Evolutionary conservation across 768 basidiomycete genomes (phyloP).

Genomic region (Pseudohyphozyma bogoriensis): DNA sequence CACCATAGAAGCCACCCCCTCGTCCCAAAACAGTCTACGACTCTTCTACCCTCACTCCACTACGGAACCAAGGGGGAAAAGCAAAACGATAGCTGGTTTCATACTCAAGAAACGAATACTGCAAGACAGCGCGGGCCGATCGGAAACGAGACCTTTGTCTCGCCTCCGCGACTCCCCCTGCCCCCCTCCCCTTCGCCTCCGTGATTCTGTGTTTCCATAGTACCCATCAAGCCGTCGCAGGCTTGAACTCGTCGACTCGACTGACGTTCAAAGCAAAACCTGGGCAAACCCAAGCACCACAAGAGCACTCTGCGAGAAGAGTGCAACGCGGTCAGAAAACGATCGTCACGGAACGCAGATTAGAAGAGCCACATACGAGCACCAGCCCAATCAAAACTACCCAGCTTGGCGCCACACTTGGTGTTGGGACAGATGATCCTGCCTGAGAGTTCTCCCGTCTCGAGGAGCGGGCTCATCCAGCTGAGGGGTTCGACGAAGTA

Average conservation of each 20-base stretch:
- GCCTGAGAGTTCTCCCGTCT: constrained; percentile 65
- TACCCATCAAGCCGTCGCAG: no score
- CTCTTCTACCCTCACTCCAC: no score
- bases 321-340: neutral
- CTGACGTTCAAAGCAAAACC: constrained; percentile 27
- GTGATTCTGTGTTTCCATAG: no score
- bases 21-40: no score
- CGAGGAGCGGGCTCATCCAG: constrained; percentile 87
- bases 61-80: no score
- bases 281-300: constrained; percentile 32
- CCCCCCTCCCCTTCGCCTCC: no score
- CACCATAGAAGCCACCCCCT: no score
- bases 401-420: constrained; percentile 81
- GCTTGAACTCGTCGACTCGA: constrained; percentile 24
- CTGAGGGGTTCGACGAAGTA: constrained; percentile 93
- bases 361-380: constrained; percentile 9
- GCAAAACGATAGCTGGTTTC: no score
- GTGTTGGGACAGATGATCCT: constrained; percentile 88
- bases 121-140: no score
- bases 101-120: no score
- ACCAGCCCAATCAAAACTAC: constrained; percentile 96
- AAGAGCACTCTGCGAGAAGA: constrained; percentile 22
- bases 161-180: no score
- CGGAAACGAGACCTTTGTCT: no score
- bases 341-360: neutral